phyloP scores from a whole-genome alignment of 2,329 filamentous ascomycete species.

The Cladophialophora carrionii region DNA sequence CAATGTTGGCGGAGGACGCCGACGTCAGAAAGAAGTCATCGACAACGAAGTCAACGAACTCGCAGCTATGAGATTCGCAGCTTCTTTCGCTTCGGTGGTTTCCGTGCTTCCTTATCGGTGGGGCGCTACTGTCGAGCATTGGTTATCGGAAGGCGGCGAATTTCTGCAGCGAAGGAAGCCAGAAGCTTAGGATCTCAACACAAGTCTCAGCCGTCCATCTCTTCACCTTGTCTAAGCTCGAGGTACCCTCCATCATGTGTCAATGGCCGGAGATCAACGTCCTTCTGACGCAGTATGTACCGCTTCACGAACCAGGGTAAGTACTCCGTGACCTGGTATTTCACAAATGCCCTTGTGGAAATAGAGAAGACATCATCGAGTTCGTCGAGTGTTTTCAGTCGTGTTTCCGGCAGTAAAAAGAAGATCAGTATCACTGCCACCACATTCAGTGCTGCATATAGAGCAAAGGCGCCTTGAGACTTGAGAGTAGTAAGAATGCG shows the following conservation, averaged over 20 bases:
- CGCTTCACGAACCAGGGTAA: constrained; percentile 63
- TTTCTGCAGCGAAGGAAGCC: too few relatives aligned
- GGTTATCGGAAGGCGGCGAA: constrained; percentile 9
- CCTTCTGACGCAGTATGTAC: constrained; percentile 57
- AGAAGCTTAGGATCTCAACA: background rate
- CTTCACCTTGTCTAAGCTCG: constrained; percentile 30
- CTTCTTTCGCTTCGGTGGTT: background rate
- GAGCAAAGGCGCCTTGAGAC: constrained; percentile 45
- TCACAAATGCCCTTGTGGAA: constrained; percentile 57
- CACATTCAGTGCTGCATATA: constrained; percentile 58
- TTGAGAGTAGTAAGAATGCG: constrained; percentile 43
- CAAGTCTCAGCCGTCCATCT: constrained; percentile 11
- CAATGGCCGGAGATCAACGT: constrained; percentile 53
- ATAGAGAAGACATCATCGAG: constrained; percentile 52
- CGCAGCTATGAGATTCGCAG: background rate
- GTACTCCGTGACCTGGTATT: constrained; percentile 58
- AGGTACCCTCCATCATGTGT: constrained; percentile 21
- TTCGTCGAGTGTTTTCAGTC: constrained; percentile 56
- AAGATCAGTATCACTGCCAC: constrained; percentile 63
- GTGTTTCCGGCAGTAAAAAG: constrained; percentile 58
- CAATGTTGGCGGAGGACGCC: constrained; percentile 21
- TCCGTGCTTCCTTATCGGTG: constrained; percentile 9
- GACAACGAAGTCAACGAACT: constrained; percentile 12
- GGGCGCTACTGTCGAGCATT: constrained; percentile 14
- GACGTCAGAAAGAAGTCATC: constrained; percentile 14